Evolutionary conservation across 108 stramenopile genomes (phyloP), one percentile per base, ranked within the genome.

Genomic region (Cyclotella baltica): DNA sequence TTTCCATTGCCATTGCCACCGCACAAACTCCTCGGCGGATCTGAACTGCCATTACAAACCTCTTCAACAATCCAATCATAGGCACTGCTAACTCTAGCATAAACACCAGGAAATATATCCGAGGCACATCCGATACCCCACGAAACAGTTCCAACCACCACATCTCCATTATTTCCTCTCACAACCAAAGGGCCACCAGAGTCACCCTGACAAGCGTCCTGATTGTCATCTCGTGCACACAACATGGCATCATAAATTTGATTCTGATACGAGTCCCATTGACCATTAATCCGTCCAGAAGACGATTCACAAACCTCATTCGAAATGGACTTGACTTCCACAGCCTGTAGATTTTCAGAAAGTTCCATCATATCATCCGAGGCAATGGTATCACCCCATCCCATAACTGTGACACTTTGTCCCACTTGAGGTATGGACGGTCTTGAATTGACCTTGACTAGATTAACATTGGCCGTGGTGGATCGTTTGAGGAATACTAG

Each of bases 31-130:
- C 27, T n/a, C 2, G 73, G 62, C 20, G 73, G 73, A 27, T 55
- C 50, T 10, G 8, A 20, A 37, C 77, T 79, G 4, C 33, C 10
- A 29, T 11, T 29, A 67, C 92, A 92, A 23, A 88, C 86, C 11
- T 67, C 64, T 2, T 53, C 27, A 25, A 58, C 27, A n/a, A 92
- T 89, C 92, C 92, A 92, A 52, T 78, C 65, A 40, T 73, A 75
- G 0, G 35, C 84, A 4, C 15, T 20, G 34, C 83, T 79, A n/a
- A 88, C 66, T 18, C 87, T 78, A 10, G 89, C 61, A 67, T 92
- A 92, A 1, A 90, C 89, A n/a, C 81, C 81, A 3, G 79, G 79
- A 52, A 80, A 81, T 13, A 74, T 53, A 23, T 31, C 29, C 31
- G 16, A n/a, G 47, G 80, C 80, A 61, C 84, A 85, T 28, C 80